Percentiles rank a stretch among this genome's conserved stretches.
phyloP scores from a whole-genome alignment of 2,329 filamentous ascomycete genomes.

The Venturia oleaginea region DNA sequence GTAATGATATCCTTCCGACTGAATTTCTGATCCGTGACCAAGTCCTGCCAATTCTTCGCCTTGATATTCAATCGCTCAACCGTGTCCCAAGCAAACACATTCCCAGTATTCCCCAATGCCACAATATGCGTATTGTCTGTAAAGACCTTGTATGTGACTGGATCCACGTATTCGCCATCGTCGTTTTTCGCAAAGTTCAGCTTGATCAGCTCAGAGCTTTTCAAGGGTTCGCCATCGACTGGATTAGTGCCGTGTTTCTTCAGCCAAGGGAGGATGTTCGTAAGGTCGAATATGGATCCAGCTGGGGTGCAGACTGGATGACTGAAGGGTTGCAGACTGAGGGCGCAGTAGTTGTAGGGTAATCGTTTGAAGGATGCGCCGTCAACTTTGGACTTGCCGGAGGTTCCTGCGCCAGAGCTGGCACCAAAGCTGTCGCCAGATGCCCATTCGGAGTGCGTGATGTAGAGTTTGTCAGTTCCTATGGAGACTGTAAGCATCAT shows the following conservation, averaged over 20 bases:
- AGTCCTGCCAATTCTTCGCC: conserved; percentile 87
- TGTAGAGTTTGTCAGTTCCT: conserved; percentile 42
- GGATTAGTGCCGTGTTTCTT: conserved; percentile 91
- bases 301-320: conserved; percentile 84
- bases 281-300: conserved; percentile 90
- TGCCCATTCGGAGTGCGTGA: conserved; percentile 97
- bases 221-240: conserved; percentile 69
- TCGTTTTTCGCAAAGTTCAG: conserved; percentile 89
- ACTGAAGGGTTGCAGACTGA: conserved; percentile 88
- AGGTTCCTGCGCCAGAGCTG: conserved; percentile 59
- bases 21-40: conserved; percentile 82
- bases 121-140: conserved; percentile 98
- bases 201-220: conserved; percentile 75
- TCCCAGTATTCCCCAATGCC: conserved; percentile 75
- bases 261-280: conserved; percentile 89
- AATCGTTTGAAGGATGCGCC: conserved; percentile 72
- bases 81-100: conserved; percentile 95
- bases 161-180: conserved; percentile 84
- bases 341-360: conserved; percentile 96
- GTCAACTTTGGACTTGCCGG: conserved; percentile 39
- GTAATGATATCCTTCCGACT: conserved; percentile 88
- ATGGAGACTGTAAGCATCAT: neutral
- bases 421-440: conserved; percentile 83
- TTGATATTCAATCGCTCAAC: conserved; percentile 94
- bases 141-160: conserved; percentile 94